Evolutionary conservation across 805 yeast species (phyloP).

Genomic region (Metschnikowia continentalis): DNA sequence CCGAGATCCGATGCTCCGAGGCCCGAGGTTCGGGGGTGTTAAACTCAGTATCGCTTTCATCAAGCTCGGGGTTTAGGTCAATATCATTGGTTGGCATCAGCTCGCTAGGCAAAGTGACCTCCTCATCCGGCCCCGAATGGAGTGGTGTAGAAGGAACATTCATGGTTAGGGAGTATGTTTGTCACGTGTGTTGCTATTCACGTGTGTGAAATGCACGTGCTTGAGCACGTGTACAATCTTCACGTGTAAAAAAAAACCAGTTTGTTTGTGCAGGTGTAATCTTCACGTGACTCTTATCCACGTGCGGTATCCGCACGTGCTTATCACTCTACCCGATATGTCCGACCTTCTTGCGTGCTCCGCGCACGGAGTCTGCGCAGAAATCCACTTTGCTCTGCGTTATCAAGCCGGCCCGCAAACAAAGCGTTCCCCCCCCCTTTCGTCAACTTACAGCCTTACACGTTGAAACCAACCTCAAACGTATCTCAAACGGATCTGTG

Average conservation of each 20-base stretch:
- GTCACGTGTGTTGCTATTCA: not conserved
- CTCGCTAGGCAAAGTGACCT: slow-evolving; percentile 27
- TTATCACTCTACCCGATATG: not conserved
- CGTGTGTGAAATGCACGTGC: not conserved
- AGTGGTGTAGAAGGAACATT: slow-evolving; percentile 31
- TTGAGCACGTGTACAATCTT: not conserved
- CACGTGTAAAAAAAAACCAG: no score
- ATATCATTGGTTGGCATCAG: slow-evolving; percentile 21
- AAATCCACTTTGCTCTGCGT: slow-evolving; percentile 1
- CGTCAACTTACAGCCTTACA: not conserved
- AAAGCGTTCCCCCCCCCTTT: not conserved
- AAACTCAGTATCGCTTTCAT: slow-evolving; percentile 14
- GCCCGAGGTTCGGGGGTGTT: slow-evolving; percentile 15
- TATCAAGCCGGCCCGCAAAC: slow-evolving; percentile 2
- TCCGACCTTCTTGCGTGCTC: not conserved
- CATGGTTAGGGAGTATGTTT: not conserved
- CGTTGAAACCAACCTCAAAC: not conserved
- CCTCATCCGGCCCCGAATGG: slow-evolving; percentile 35
- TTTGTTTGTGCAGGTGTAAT: no score
- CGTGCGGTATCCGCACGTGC: not conserved
- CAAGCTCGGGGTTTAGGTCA: slow-evolving; percentile 39
- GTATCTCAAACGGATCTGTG: not conserved
- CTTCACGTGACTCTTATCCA: not conserved
- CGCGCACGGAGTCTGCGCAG: slow-evolving; percentile 3
- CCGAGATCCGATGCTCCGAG: slow-evolving; percentile 5